These are phyloP conservation scores for Tolypocladium ovalisporum DNA, from an alignment of 2,329 filamentous ascomycete species.

Conservation along the genomic window DNA sequence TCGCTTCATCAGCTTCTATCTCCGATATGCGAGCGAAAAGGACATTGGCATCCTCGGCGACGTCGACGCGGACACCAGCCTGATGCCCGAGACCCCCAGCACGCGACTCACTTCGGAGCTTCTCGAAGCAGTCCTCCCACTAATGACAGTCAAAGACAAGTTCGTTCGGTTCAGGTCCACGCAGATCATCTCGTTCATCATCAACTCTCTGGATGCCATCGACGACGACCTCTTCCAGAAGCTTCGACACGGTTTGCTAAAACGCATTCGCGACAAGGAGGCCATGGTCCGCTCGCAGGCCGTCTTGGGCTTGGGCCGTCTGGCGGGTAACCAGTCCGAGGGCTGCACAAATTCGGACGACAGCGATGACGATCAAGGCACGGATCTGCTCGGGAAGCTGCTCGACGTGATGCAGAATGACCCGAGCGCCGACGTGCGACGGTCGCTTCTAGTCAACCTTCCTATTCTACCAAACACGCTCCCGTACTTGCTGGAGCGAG, in stretches of 20 bases:
- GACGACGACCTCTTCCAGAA: constrained; percentile 86
- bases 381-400: constrained; percentile 69
- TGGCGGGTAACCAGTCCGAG: constrained; percentile 69
- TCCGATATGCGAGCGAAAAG: constrained; percentile 61
- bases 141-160: constrained; percentile 86
- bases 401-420: constrained; percentile 88
- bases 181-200: constrained; percentile 79
- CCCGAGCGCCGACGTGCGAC: constrained; percentile 82
- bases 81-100: constrained; percentile 72
- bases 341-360: constrained; percentile 60
- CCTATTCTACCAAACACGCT: constrained; percentile 74
- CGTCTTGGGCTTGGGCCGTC: constrained; percentile 74
- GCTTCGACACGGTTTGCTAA: constrained; percentile 67
- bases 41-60: constrained; percentile 58
- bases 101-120: constrained; percentile 67
- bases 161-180: constrained; percentile 81
- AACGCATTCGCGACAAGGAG: constrained; percentile 87
- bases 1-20: constrained; percentile 77
- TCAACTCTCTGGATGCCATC: constrained; percentile 85
- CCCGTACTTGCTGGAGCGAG: constrained; percentile 79
- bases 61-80: constrained; percentile 56
- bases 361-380: constrained; percentile 50
- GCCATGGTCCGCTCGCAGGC: constrained; percentile 86
- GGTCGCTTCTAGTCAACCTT: constrained; percentile 82
- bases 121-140: constrained; percentile 60